phyloP scores from a whole-genome alignment of 2,329 filamentous ascomycete genomes.

The Xylaria sp. region DNA sequence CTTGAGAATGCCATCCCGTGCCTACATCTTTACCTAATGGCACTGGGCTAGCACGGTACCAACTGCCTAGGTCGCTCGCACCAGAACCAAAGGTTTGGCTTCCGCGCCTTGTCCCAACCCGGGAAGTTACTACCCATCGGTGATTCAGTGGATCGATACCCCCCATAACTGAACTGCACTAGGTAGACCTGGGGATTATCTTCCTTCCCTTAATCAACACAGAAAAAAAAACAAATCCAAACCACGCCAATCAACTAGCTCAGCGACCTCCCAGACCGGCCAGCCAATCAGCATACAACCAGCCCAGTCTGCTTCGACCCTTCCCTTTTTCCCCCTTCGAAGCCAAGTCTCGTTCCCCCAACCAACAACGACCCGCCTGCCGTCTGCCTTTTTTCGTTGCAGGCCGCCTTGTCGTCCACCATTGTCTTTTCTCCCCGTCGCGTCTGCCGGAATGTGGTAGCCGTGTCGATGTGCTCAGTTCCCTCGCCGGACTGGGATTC shows the following conservation, averaged over 20 bases:
- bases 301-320: slow-evolving; percentile 12
- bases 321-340: slow-evolving; percentile 4
- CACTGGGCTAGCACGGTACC: neutral
- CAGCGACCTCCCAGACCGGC: slow-evolving; percentile 2
- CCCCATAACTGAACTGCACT: slow-evolving; percentile 7
- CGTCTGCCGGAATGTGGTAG: slow-evolving; percentile 53
- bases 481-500: slow-evolving; percentile 54
- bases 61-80: neutral
- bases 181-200: slow-evolving; percentile 7
- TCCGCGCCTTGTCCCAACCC: slow-evolving; percentile 13
- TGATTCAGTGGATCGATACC: slow-evolving; percentile 19
- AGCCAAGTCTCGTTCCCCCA: slow-evolving; percentile 6
- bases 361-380: slow-evolving; percentile 1
- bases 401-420: slow-evolving; percentile 14
- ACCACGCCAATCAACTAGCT: slow-evolving; percentile 7
- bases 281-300: slow-evolving; percentile 16
- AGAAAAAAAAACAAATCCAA: neutral
- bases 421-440: slow-evolving; percentile 18
- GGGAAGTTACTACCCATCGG: slow-evolving; percentile 9
- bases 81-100: neutral
- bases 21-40: too few species aligned
- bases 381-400: slow-evolving; percentile 3
- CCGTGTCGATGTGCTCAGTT: slow-evolving; percentile 51
- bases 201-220: slow-evolving; percentile 17
- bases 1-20: neutral